A percentile compares a stretch with the other conserved stretches of the same genome.
These are phyloP conservation scores for Geranomyces variabilis DNA, from an alignment of 192 early-diverging fungal species.

Conservation along the genomic window DNA sequence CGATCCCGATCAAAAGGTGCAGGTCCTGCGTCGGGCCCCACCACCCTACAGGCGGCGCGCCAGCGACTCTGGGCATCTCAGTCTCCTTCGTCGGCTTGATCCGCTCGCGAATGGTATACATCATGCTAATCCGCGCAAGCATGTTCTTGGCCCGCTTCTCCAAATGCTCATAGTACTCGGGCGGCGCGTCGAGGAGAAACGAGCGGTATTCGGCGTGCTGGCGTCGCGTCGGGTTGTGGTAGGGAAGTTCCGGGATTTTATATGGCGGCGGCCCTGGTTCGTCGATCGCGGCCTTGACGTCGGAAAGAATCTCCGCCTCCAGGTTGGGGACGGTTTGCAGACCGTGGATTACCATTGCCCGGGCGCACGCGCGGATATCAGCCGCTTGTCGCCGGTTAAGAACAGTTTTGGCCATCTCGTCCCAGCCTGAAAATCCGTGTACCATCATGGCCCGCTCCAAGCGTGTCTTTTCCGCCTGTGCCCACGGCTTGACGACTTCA, in stretches of 20 bases:
- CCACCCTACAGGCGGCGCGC: constrained; percentile 54
- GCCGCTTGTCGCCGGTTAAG: constrained; percentile 18
- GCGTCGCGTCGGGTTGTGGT: constrained; percentile 64
- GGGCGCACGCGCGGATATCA: constrained; percentile 40
- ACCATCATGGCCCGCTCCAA: constrained; percentile 61
- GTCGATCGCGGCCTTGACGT: constrained; percentile 58
- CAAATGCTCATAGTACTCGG: constrained; percentile 76
- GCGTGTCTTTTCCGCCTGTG: constrained; percentile 52
- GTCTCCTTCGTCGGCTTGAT: constrained; percentile 68
- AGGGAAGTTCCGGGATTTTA: constrained; percentile 61
- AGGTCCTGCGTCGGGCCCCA: constrained; percentile 82
- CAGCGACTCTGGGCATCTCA: constrained; percentile 68
- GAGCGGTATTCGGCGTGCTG: constrained; percentile 52
- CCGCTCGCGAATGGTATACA: constrained; percentile 73
- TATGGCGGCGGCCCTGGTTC: constrained; percentile 21
- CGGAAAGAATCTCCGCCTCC: constrained; percentile 63
- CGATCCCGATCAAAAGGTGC: constrained; percentile 76
- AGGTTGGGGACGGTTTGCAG: constrained; percentile 51
- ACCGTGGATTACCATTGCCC: constrained; percentile 48
- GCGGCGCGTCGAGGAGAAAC: constrained; percentile 70
- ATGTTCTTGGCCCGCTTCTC: constrained; percentile 67
- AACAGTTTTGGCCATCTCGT: constrained; percentile 51
- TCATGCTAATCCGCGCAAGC: constrained; percentile 71
- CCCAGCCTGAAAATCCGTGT: constrained; percentile 59
- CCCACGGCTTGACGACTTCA: constrained; percentile 49